Base-by-base conservation (phyloP, 2,329 filamentous ascomycete species). In the Alternaria panax region DNA sequence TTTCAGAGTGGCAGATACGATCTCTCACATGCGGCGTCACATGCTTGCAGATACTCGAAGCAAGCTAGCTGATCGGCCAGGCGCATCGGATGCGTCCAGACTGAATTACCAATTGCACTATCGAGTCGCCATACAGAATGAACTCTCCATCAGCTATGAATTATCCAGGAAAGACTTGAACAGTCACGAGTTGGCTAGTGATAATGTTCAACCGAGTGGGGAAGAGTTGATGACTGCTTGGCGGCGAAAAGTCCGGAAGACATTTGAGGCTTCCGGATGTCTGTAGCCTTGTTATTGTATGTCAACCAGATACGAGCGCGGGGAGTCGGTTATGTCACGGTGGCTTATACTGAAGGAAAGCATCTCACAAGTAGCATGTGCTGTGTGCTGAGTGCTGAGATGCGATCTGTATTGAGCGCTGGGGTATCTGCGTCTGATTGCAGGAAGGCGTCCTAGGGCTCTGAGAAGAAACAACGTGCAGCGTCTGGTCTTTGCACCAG, bases 1-100 rank as follows among this genome's bases (percentile, higher is more conserved):
- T 8, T 61, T 54, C 9, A 55, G 60, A 38, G 58, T 67, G 48
- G 61, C 58, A 48, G 59, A 65, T 24, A 67, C 64, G 5, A 14
- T 66, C 7, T 50, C 53, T 3, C 18, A 53, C 2, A 64, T 70
- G 52, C 60, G 51, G 22, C 46, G 53, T 16, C 55, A 65, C 9
- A 66, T 70, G 66, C 58, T 71, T 11, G 27, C 20, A 28, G 18
- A 20, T 14, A 47, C 54, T 14, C 51, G 28, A 36, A 38, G 25
- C 43, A 40, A 18, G 32, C 57, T 34, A 41, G 27, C 27, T 27
- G 41, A 45, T 46, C 24, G 22, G 22, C 34, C 40, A 8, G 40
- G n/a, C 16, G 27, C 6, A 32, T 41, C 24, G 12, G 42, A 36
- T 27, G 22, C 40, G 1, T 34, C 57, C 18, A 46, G 27, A 27